Conservation (phyloP, 2,329 filamentous ascomycete species). For the Arthrobotrys megalospora region DNA sequence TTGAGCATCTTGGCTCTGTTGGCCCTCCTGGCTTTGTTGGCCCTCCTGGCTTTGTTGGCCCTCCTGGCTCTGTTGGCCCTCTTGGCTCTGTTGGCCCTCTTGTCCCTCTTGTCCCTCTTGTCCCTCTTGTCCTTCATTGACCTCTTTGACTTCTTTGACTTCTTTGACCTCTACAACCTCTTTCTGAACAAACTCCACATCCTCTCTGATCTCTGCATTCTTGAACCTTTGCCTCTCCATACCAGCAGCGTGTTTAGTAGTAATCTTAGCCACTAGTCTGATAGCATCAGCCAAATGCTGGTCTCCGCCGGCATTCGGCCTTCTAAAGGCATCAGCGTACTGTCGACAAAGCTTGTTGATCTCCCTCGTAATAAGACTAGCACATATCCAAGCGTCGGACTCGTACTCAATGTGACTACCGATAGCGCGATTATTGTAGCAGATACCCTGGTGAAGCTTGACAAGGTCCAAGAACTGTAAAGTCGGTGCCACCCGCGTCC, state of each 20-base stretch:
- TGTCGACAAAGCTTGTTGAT: slow-evolving; percentile 93
- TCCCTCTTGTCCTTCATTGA: too few species aligned
- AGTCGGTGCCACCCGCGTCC: slow-evolving; percentile 87
- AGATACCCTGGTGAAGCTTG: slow-evolving; percentile 96
- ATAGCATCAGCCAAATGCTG: slow-evolving; percentile 79
- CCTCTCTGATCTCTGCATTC: slow-evolving; percentile 88
- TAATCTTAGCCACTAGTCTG: slow-evolving; percentile 81
- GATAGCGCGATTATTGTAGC: slow-evolving; percentile 90
- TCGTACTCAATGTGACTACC: slow-evolving; percentile 99
- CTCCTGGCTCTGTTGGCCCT: too few species aligned
- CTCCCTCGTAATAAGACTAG: slow-evolving; percentile 92
- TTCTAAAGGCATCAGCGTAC: slow-evolving; percentile 87
- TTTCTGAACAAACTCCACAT: slow-evolving; percentile 76
- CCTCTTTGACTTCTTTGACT: not conserved
- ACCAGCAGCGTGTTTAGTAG: slow-evolving; percentile 90
- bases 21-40: too few species aligned
- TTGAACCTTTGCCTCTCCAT: slow-evolving; percentile 88
- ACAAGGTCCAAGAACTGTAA: slow-evolving; percentile 95
- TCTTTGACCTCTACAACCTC: slow-evolving; percentile 15
- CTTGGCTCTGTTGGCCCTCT: too few species aligned
- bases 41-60: too few species aligned
- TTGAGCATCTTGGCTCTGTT: slow-evolving; percentile 4
- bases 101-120: too few species aligned
- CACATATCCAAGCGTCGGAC: slow-evolving; percentile 97
- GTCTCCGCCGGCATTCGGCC: slow-evolving; percentile 76